A percentile compares a stretch with the other conserved stretches of the same genome.
Evolutionary conservation across 2,329 filamentous ascomycete species (phyloP).

Genomic region (Claviceps purpurea): DNA sequence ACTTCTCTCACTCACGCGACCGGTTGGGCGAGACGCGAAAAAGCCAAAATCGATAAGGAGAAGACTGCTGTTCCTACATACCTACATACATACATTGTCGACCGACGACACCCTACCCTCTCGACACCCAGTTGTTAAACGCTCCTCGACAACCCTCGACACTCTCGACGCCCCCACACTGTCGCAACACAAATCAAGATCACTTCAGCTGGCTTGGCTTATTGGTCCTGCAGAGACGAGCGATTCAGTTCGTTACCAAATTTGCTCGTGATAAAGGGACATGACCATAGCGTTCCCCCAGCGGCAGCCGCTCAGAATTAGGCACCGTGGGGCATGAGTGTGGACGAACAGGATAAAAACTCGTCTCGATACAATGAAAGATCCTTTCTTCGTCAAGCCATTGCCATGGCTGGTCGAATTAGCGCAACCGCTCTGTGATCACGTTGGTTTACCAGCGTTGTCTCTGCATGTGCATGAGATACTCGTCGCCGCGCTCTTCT

Average conservation of each 20-base stretch:
- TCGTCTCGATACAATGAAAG: constrained; percentile 42
- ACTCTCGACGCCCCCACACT: too few species aligned
- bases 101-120: too few species aligned
- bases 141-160: too few species aligned
- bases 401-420: constrained; percentile 42
- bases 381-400: constrained; percentile 55
- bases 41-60: too few species aligned
- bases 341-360: not conserved
- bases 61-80: too few species aligned
- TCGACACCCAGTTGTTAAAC: too few species aligned
- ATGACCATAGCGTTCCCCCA: not conserved
- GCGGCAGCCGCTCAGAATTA: not conserved
- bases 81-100: too few species aligned
- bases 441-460: constrained; percentile 48
- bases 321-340: not conserved
- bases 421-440: constrained; percentile 51
- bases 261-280: not conserved
- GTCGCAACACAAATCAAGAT: too few species aligned
- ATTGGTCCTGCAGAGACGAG: too few species aligned
- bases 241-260: not conserved
- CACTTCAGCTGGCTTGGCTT: too few species aligned
- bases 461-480: constrained; percentile 71
- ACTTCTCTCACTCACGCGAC: too few species aligned
- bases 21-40: too few species aligned
- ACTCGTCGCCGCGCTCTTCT: constrained; percentile 49